Evolutionary conservation across 805 yeast species (phyloP).

Genomic region (Kregervanrija fluxuum): DNA sequence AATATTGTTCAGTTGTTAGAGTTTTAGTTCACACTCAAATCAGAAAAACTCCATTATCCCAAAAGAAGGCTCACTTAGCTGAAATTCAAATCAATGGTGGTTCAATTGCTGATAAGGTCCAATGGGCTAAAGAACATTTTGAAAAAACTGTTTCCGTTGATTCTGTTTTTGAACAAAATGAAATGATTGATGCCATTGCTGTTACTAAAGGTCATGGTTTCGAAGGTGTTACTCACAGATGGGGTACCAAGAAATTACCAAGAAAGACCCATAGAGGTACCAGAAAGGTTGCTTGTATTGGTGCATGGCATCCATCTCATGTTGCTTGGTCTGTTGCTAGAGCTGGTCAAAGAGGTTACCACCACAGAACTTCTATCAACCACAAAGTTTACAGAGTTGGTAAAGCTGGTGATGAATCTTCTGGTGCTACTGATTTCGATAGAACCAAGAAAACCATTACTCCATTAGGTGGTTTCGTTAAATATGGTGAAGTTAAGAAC

Average conservation of each 20-base stretch:
- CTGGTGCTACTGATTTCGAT: constrained; percentile 96
- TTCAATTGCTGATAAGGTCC: constrained; percentile 93
- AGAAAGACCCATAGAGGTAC: constrained; percentile 99
- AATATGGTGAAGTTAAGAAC: constrained; percentile 97
- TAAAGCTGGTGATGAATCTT: constrained; percentile 88
- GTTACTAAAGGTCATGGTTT: constrained; percentile 99
- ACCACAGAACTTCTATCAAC: constrained; percentile 99
- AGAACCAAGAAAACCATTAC: constrained; percentile 99
- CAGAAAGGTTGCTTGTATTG: constrained; percentile 99
- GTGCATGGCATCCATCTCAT: constrained; percentile 99
- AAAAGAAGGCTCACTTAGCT: constrained; percentile 99
- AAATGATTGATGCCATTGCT: constrained; percentile 97
- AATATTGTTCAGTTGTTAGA: constrained; percentile 98
- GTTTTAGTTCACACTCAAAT: constrained; percentile 99
- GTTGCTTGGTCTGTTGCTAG: constrained; percentile 99
- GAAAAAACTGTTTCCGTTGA: constrained; percentile 97
- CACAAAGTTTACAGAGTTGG: constrained; percentile 99
- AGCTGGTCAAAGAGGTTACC: constrained; percentile 99
- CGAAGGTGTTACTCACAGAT: constrained; percentile 99
- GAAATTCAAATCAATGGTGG: constrained; percentile 99
- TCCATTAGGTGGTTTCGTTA: constrained; percentile 99
- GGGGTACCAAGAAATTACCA: constrained; percentile 99
- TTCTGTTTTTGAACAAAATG: constrained; percentile 97
- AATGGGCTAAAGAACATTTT: constrained; percentile 98
- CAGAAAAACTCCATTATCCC: constrained; percentile 97